These are phyloP conservation scores for Ambispora gerdemannii DNA, from an alignment of 192 early-diverging fungal species.

Conservation along the genomic window DNA sequence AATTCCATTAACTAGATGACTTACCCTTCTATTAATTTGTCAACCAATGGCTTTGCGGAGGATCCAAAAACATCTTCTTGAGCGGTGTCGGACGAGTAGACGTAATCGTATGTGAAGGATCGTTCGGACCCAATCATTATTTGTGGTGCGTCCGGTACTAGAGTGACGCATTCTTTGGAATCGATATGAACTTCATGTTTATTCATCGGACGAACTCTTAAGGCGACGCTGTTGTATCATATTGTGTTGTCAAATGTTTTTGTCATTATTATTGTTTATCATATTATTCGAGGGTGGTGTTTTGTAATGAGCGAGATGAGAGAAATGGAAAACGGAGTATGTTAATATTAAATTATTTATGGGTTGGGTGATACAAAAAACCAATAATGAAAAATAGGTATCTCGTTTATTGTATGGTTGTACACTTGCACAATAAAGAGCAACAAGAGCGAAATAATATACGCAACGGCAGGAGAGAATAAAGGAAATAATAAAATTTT, in stretches of 20 bases:
- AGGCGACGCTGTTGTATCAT: slow-evolving; percentile 70
- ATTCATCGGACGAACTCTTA: slow-evolving; percentile 76
- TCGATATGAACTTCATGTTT: slow-evolving; percentile 67
- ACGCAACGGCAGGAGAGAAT: background rate
- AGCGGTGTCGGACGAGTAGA: slow-evolving; percentile 52
- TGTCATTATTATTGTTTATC: too few relatives aligned
- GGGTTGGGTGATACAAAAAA: too few relatives aligned
- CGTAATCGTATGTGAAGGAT: slow-evolving; percentile 69
- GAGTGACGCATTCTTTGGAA: slow-evolving; percentile 57
- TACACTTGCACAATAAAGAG: too few relatives aligned
- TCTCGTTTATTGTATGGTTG: too few relatives aligned
- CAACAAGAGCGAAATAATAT: background rate
- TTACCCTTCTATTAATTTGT: slow-evolving; percentile 73
- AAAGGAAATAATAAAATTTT: background rate
- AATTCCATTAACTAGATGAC: background rate
- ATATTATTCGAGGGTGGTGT: background rate
- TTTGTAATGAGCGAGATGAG: background rate
- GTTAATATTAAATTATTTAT: too few relatives aligned
- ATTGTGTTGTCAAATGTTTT: too few relatives aligned
- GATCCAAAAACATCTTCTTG: slow-evolving; percentile 60
- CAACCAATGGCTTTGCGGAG: slow-evolving; percentile 57
- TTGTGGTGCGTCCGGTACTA: slow-evolving; percentile 59
- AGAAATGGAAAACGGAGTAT: background rate
- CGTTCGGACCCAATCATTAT: slow-evolving; percentile 61
- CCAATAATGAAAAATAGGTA: too few relatives aligned